Evolutionary conservation across 495 filamentous ascomycete species (phyloP).

Genomic region (Tuber brumale): DNA sequence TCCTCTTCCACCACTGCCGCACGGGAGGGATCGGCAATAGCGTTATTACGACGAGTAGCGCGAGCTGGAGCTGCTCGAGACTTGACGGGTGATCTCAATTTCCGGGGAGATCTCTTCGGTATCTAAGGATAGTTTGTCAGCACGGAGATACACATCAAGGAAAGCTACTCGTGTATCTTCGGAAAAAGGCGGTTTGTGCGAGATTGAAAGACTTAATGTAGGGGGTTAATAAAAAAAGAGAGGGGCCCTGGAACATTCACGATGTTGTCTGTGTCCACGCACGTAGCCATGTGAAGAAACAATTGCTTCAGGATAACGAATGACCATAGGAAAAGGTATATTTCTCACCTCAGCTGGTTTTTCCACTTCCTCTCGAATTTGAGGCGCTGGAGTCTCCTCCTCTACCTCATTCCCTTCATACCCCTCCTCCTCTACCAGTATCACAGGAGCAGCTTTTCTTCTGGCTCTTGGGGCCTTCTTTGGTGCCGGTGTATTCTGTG

Average conservation of each 20-base stretch:
- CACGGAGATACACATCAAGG: not conserved
- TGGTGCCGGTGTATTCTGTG: not conserved
- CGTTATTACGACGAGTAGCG: not conserved
- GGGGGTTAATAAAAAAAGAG: not conserved
- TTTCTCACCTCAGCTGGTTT: not conserved
- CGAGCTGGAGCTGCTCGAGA: not conserved
- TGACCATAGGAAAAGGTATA: not conserved
- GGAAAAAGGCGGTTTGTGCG: not conserved
- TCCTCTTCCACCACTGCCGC: conserved; percentile 5
- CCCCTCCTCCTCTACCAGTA: conserved; percentile 13
- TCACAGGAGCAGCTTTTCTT: conserved; percentile 15
- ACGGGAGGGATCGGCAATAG: not conserved
- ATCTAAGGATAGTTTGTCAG: not conserved
- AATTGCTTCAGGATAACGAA: not conserved
- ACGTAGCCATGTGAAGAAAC: not conserved
- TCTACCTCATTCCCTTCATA: conserved; percentile 12
- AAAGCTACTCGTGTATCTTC: not conserved
- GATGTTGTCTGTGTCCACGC: not conserved
- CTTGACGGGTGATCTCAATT: not conserved
- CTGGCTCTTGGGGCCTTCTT: conserved; percentile 9
- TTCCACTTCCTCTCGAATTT: not conserved
- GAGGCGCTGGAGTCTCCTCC: conserved; percentile 9
- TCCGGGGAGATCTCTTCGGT: not conserved
- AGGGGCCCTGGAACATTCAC: not conserved
- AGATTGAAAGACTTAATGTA: not conserved